phyloP scores from a whole-genome alignment of 371 early-diverging fungal genomes.

The Apophysomyces ossiformis region DNA sequence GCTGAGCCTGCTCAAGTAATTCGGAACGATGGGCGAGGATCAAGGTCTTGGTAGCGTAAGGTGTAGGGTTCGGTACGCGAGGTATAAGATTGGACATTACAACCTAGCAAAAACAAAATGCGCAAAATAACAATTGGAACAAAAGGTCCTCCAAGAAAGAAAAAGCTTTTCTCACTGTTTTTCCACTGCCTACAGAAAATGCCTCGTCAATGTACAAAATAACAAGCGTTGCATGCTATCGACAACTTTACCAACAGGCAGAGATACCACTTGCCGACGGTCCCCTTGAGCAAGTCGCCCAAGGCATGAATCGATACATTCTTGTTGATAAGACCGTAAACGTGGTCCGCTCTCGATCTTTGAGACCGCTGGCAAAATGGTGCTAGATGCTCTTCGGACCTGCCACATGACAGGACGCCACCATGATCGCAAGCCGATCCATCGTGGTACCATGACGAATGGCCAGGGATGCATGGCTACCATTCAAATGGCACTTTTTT shows the following conservation, averaged over 20 bases:
- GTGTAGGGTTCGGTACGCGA: slow-evolving; percentile 63
- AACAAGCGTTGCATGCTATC: neutral
- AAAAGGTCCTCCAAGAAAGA: too few species aligned
- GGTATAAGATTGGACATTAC: slow-evolving; percentile 85
- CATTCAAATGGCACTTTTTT: neutral
- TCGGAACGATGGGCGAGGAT: slow-evolving; percentile 90
- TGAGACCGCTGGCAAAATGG: neutral
- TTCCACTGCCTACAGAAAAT: slow-evolving; percentile 72
- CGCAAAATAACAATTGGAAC: too few species aligned
- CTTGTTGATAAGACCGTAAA: slow-evolving; percentile 69
- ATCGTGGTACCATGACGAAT: neutral
- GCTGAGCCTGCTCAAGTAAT: slow-evolving; percentile 78
- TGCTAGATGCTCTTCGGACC: neutral
- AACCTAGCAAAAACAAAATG: slow-evolving; percentile 45
- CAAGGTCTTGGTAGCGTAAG: slow-evolving; percentile 74
- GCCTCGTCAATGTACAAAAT: slow-evolving; percentile 14
- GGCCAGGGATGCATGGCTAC: neutral
- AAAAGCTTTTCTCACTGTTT: slow-evolving; percentile 64
- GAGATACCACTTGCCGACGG: slow-evolving; percentile 75
- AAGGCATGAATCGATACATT: slow-evolving; percentile 76
- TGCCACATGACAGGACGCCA: neutral
- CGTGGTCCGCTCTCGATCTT: neutral
- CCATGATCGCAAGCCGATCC: neutral
- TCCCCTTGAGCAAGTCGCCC: slow-evolving; percentile 53
- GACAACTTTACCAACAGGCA: slow-evolving; percentile 69